Evolutionary conservation across 352 stramenopile genomes (phyloP), one percentile per base, ranked within the genome.

Genomic region (Phytophthora pluvialis): DNA sequence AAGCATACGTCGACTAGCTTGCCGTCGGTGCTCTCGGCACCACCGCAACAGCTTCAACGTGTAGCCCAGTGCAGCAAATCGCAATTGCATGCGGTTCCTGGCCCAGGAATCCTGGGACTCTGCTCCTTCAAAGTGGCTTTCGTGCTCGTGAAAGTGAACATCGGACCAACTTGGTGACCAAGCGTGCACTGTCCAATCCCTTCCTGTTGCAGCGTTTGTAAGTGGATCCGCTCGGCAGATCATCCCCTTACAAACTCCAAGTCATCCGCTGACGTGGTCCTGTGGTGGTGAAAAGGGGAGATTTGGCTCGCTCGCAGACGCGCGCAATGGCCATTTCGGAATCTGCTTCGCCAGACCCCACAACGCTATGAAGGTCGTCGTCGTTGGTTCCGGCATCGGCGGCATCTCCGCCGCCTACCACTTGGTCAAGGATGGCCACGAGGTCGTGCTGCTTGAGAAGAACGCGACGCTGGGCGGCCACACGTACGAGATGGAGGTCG

Each of bases 401-500:
- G 87, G 87, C 64, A 94, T 67, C 51, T 95, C 87, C 21, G 85
- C 87, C 26, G 87, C 87, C 49, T 95, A 94, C 60, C 87, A 95
- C 56, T 65, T 95, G 45, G 81, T 83, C 57, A 91, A 92, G 60
- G 84, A 94, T 58, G 87, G 85, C 49, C 87, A 95, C 51, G 85
- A 95, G 60, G 87, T 95, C 35, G 44, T 90, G 28, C 67, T 95
- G 38, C 72, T 95, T 21, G 87, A 95, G 62, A 90, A 91, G 75
- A 90, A 94, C 57, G 81, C 86, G 58, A 82, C 73, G 51, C 63
- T 95, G 16, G 87, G 87, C 31, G 87, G 87, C 43, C 87, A 95
- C 80, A 90, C 87, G 67, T 94, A 91, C 71, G 80, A 89, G 63
- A 91, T 94, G 80, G 85, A 95, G 64, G 91, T 94, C 73, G 87